Percentiles rank a stretch among this genome's conserved stretches.
phyloP scores from a whole-genome alignment of 169 alveolate species.

The Cryptosporidium andersoni region DNA sequence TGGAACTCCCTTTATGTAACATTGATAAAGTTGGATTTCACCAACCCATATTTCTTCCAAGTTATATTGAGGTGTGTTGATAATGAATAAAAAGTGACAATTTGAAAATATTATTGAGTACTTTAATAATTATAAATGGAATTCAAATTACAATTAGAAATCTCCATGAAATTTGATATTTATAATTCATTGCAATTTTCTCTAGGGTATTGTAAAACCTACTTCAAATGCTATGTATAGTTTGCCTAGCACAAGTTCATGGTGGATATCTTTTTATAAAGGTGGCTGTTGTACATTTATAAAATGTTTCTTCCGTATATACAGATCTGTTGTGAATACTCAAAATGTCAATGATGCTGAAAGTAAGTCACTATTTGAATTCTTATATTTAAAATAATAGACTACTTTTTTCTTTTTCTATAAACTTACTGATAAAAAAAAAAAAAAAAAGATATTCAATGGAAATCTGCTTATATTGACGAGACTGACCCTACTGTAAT shows the following conservation, averaged over 20 bases:
- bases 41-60: conserved; percentile 53
- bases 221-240: conserved; percentile 20
- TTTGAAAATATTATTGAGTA: too few relatives aligned
- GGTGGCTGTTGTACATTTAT: conserved; percentile 70
- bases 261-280: conserved; percentile 68
- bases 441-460: neutral
- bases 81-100: neutral
- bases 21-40: conserved; percentile 31
- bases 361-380: conserved; percentile 8
- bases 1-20: conserved; percentile 28
- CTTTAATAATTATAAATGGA: too few relatives aligned
- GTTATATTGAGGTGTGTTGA: conserved; percentile 28
- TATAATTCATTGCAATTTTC: neutral
- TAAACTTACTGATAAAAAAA: neutral
- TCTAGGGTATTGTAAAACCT: conserved; percentile 55
- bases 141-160: neutral
- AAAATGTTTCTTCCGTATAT: conserved; percentile 7
- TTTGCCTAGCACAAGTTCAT: conserved; percentile 2
- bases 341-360: too few relatives aligned
- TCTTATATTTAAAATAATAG: neutral
- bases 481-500: conserved; percentile 64
- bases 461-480: conserved; percentile 34
- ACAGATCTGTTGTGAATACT: neutral
- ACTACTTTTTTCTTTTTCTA: neutral
- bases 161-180: neutral